Base-by-base conservation (phyloP, 2,329 filamentous ascomycete species). In the Tolypocladium tropicale region DNA sequence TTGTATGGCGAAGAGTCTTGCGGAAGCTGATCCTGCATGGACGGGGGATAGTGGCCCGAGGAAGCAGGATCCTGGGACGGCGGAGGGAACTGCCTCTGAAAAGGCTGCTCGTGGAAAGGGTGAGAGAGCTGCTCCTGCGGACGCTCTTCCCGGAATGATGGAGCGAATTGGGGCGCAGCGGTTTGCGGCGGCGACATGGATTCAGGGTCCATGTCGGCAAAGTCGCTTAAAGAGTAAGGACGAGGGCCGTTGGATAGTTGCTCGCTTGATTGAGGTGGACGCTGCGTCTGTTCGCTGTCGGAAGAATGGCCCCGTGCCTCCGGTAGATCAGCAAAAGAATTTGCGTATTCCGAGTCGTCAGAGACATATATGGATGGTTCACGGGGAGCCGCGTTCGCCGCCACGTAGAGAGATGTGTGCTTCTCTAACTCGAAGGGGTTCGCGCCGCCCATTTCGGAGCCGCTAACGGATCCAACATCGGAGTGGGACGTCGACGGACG, bases 351-450 rank as follows among this genome's bases (percentile, higher is more conserved):
- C 9, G 78, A 80, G 57, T 83, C 80, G 58, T 84, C 82, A 1
- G 80, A 80, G 11, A 84, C 77, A 62, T 84, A 85, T 51, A 84
- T 82, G 4, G 79, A 82, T 0, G 80, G 80, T 59, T 83, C 80
- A 37, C 81, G 73, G 53, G 70, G 28, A 21, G 28, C 73, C 0
- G 69, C 67, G 4, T 68, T 63, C 5, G 73, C 67, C 61, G 68
- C 64, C 14, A 71, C 72, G 59, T 83, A 82, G 1, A 83, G 69
- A 1, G 81, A 84, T 1, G 80, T 73, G 61, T 85, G 82, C n/a
- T 79, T 77, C 65, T 86, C 83, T 4, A 86, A 73, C 55, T 85
- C 81, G 56, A 86, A 86, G 0, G 83, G 81, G 61, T 82, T 82
- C 2, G 73, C 76, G 14, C 76, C 73, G 30, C 79, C 77, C 34